Base-by-base conservation (phyloP, 2,329 filamentous ascomycete genomes). In the Ophiosphaerella narmari region DNA sequence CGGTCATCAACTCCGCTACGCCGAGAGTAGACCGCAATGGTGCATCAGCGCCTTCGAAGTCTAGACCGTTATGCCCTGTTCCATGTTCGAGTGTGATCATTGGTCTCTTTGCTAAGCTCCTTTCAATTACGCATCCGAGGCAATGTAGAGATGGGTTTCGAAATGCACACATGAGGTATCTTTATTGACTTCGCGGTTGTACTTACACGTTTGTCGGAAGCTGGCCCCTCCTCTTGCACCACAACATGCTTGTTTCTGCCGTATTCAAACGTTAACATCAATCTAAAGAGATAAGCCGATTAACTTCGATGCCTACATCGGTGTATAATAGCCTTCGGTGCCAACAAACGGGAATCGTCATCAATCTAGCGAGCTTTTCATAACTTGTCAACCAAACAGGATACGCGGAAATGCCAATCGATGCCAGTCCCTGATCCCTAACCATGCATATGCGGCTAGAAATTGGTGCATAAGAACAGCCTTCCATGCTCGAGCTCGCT, bases 361-460 rank as follows among this genome's bases (percentile, higher is more conserved):
- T 54, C 43, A 40, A 39, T 48, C 39, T 52, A 49, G 50, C 46
- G 58, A 48, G 54, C 54, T 42, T 47, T 40, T 55, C 44, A 43
- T 55, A 45, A 50, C 44, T 50, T 48, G 59, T 54, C 39, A 54
- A 52, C 61, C 55, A 54, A 55, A 59, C 54, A 59, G 50, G 47
- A 42, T 47, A 51, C 45, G 39, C 50, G 39, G 56, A 57, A 51
- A 60, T 48, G 50, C 54, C 57, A 59, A 53, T 54, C 52, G 47
- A 50, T 42, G 46, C 48, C 48, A 48, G 48, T 49, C 57, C 61
- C 56, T 65, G 61, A 64, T 65, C 55, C 67, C 63, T 63, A 43
- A 52, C 48, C 52, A 16, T 69, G 68, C 68, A 72, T 71, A 72
- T 72, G 68, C 68, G 62, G 65, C 68, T 71, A 72, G 66, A 61